Evolutionary conservation across 176 grass and related monocot genomes (phyloP).

Genomic region (Ampelocalamus luodianensis): DNA sequence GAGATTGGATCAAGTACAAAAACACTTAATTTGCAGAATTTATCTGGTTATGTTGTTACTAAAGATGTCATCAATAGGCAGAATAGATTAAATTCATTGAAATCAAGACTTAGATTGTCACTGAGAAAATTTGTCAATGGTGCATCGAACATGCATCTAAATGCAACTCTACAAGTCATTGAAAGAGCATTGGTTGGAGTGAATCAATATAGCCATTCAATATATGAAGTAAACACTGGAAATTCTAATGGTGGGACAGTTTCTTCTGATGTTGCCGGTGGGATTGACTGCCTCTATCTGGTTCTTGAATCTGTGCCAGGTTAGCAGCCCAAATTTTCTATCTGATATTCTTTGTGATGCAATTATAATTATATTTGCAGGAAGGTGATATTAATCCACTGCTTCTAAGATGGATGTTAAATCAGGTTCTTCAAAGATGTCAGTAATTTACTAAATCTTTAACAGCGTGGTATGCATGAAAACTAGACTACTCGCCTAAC

Average conservation of each 20-base stretch:
- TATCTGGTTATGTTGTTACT: conserved; percentile 38
- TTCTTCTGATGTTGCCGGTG: conserved; percentile 74
- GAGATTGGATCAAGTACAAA: conserved; percentile 82
- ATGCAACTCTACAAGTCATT: conserved; percentile 64
- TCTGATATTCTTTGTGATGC: conserved; percentile 7
- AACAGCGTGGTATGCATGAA: background rate
- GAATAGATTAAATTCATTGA: conserved; percentile 65
- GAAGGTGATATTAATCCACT: conserved; percentile 12
- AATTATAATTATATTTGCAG: conserved; percentile 18
- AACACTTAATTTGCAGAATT: conserved; percentile 56
- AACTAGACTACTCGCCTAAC: background rate
- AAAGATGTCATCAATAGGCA: conserved; percentile 48
- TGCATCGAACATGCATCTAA: conserved; percentile 60
- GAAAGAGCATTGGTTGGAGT: conserved; percentile 88
- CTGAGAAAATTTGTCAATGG: conserved; percentile 76
- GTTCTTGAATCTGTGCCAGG: conserved; percentile 87
- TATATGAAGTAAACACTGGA: conserved; percentile 77
- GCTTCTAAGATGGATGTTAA: conserved; percentile 1
- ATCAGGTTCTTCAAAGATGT: background rate
- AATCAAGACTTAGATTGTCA: conserved; percentile 73
- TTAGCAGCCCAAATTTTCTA: conserved; percentile 43
- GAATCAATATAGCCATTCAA: conserved; percentile 62
- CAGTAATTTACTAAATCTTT: background rate
- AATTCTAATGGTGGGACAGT: conserved; percentile 68
- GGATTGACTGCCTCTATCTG: conserved; percentile 77